Percentiles rank a stretch among this genome's conserved stretches.
These are phyloP conservation scores for Bidens hawaiensis DNA, from an alignment of 140 eudicot genomes.

Conservation along the genomic window DNA sequence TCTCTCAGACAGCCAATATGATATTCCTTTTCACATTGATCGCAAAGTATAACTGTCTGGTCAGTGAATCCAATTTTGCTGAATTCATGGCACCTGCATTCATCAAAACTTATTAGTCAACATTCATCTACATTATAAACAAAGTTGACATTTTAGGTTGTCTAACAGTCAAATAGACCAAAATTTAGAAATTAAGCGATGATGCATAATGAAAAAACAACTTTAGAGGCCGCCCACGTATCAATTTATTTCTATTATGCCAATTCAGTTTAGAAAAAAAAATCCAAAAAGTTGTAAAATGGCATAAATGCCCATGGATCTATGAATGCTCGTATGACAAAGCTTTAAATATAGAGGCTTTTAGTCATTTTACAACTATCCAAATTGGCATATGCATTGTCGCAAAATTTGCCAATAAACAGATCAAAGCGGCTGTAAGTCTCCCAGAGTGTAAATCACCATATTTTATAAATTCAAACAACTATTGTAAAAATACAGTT, in stretches of 20 bases:
- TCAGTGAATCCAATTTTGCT: slow-evolving; percentile 80
- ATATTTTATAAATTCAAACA: neutral
- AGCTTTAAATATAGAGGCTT: neutral
- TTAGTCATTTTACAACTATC: neutral
- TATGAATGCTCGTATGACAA: neutral
- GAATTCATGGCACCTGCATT: slow-evolving; percentile 69
- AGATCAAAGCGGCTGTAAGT: neutral
- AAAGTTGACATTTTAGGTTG: neutral
- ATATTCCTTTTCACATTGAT: slow-evolving; percentile 93
- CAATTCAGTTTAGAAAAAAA: neutral
- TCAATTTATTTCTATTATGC: neutral
- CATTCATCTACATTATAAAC: neutral
- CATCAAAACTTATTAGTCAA: slow-evolving; percentile 2
- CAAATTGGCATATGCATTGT: neutral
- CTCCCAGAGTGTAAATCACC: neutral
- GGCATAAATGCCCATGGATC: neutral
- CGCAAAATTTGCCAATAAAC: neutral
- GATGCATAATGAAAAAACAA: neutral
- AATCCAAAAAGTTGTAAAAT: neutral
- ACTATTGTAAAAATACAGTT: neutral
- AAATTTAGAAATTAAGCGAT: neutral
- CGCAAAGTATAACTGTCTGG: slow-evolving; percentile 85
- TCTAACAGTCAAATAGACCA: neutral
- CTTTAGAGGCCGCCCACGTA: neutral
- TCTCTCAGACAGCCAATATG: slow-evolving; percentile 93